Evolutionary conservation across 1,139 yeast species (phyloP).

Genomic region (Pichia sp.): DNA sequence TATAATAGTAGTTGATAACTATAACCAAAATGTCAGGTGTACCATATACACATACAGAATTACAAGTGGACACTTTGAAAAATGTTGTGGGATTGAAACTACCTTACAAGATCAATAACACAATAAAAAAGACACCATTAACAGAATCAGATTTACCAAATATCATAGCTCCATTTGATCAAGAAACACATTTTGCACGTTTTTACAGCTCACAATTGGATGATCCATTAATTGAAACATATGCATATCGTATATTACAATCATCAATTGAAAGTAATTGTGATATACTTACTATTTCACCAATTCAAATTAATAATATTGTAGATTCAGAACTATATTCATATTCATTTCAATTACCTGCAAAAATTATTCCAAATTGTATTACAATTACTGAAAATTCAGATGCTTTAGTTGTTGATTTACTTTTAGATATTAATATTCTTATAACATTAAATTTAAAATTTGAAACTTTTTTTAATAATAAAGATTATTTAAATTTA

Average conservation of each 20-base stretch:
- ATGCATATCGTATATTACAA: conserved; percentile 1
- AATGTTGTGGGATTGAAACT: not conserved
- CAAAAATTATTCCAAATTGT: conserved; percentile 19
- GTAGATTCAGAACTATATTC: conserved; percentile 15
- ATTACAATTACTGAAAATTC: conserved; percentile 17
- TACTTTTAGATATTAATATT: conserved; percentile 32
- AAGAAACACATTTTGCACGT: conserved; percentile 7
- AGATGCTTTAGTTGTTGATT: conserved; percentile 27
- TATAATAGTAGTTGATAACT: not conserved
- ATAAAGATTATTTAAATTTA: not conserved
- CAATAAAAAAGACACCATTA: conserved; percentile 13
- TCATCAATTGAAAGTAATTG: conserved; percentile 7
- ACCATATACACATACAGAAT: conserved; percentile 14
- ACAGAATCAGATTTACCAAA: not conserved
- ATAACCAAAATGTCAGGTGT: not conserved
- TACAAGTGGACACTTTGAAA: conserved; percentile 9
- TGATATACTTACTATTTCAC: conserved; percentile 21
- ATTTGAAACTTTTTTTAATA: conserved; percentile 14
- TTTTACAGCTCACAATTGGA: conserved; percentile 2
- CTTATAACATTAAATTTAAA: conserved; percentile 28
- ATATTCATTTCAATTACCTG: conserved; percentile 25
- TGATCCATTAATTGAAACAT: not conserved
- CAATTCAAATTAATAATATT: conserved; percentile 23
- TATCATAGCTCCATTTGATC: not conserved
- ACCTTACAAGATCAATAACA: conserved; percentile 18